Evolutionary conservation across 768 basidiomycete species (phyloP).

Genomic region (Collybia sordida): DNA sequence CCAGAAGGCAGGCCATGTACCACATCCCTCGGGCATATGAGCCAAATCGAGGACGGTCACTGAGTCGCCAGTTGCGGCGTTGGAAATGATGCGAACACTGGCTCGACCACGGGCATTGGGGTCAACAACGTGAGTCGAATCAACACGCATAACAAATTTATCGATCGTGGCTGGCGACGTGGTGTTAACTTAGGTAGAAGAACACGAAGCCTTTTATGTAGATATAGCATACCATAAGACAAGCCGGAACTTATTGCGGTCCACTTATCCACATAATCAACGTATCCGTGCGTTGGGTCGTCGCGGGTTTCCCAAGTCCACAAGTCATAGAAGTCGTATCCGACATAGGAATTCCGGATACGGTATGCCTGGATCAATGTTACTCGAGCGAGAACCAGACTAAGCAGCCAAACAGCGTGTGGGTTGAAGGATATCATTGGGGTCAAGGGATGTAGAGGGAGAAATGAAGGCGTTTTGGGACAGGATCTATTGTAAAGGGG

Average conservation of each 20-base stretch:
- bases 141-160: conserved; percentile 60
- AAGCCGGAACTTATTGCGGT: conserved; percentile 44
- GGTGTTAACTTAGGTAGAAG: neutral
- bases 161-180: conserved; percentile 28
- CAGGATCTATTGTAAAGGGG: neutral
- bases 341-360: conserved; percentile 10
- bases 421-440: neutral
- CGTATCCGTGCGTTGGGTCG: conserved; percentile 69
- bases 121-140: conserved; percentile 36
- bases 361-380: conserved; percentile 4
- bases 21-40: conserved; percentile 63
- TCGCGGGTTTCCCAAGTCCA: conserved; percentile 50
- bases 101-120: conserved; percentile 47
- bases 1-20: conserved; percentile 69
- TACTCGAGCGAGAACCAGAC: conserved; percentile 3
- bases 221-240: conserved; percentile 38
- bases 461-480: too few species aligned
- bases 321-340: conserved; percentile 36
- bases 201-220: too few species aligned
- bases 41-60: conserved; percentile 49
- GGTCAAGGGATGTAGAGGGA: conserved; percentile 1
- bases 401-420: neutral
- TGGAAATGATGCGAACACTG: conserved; percentile 54
- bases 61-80: conserved; percentile 41
- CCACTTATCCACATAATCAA: conserved; percentile 51